These are phyloP conservation scores for Persicaria tinctoria DNA, from an alignment of 148 eudicot species.

Conservation along the genomic window DNA sequence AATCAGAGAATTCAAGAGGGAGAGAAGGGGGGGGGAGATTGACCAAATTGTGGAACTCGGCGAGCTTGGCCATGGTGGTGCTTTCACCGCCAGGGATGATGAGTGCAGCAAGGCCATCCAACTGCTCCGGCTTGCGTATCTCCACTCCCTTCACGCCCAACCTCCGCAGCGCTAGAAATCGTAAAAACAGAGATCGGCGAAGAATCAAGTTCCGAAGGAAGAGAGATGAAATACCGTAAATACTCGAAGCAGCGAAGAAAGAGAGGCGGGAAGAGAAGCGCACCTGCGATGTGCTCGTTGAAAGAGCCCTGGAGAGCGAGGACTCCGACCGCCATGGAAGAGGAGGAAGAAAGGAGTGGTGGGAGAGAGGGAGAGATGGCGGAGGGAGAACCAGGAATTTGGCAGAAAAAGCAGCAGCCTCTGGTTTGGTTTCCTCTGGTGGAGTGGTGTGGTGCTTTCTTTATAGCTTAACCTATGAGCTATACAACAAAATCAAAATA, in stretches of 20 bases:
- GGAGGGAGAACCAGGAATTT: neutral
- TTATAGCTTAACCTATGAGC: neutral
- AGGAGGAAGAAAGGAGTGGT: neutral
- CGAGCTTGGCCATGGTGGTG: conserved; percentile 98
- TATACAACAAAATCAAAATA: no score
- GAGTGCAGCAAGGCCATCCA: conserved; percentile 54
- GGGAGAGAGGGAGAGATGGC: neutral
- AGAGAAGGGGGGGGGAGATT: neutral
- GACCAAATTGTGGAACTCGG: conserved; percentile 79
- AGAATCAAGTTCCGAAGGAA: neutral
- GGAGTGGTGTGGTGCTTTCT: neutral
- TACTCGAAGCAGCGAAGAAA: neutral
- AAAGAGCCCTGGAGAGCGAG: conserved; percentile 94
- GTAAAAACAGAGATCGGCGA: neutral
- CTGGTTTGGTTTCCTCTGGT: conserved; percentile 4
- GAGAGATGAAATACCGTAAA: neutral
- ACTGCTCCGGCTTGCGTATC: conserved; percentile 73
- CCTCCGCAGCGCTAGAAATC: conserved; percentile 53
- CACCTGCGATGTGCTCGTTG: conserved; percentile 92
- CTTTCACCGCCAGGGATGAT: conserved; percentile 98
- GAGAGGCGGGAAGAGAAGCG: neutral
- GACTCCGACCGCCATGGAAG: conserved; percentile 66
- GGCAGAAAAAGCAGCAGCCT: conserved; percentile 12
- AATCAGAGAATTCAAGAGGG: neutral
- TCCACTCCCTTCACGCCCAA: conserved; percentile 84